phyloP scores from a whole-genome alignment of 163 green algal species.

The Scenedesmus sp. region DNA sequence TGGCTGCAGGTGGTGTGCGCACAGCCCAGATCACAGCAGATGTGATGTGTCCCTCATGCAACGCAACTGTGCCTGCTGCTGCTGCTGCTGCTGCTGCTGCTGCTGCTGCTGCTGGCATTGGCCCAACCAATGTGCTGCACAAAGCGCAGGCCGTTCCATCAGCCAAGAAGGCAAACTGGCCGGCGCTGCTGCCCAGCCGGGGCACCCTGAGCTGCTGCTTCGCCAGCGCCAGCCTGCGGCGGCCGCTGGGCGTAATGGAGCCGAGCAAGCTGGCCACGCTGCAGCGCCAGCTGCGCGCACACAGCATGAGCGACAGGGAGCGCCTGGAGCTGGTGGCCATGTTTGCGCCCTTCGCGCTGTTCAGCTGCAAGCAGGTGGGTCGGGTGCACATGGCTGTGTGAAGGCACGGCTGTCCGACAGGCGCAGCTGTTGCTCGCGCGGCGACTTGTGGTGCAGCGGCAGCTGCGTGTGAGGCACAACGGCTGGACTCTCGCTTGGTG shows the following conservation, averaged over 20 bases:
- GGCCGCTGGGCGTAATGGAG: constrained; percentile 28
- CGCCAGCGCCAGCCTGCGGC: not conserved
- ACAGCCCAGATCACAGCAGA: too few relatives aligned
- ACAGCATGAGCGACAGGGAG: constrained; percentile 72
- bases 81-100: too few relatives aligned
- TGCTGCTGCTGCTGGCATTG: too few relatives aligned
- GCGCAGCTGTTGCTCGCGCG: too few relatives aligned
- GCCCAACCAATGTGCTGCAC: not conserved
- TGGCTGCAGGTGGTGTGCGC: too few relatives aligned
- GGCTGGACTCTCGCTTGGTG: too few relatives aligned
- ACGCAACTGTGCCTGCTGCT: too few relatives aligned
- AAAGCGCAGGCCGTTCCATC: constrained; percentile 17
- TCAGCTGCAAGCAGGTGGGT: constrained; percentile 68
- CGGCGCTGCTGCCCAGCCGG: constrained; percentile 31
- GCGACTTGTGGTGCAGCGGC: too few relatives aligned
- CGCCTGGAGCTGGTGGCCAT: constrained; percentile 72
- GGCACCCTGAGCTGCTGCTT: constrained; percentile 33
- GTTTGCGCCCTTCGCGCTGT: constrained; percentile 73
- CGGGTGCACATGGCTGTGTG: not conserved
- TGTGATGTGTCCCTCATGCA: too few relatives aligned
- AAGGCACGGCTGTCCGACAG: not conserved
- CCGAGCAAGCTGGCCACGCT: constrained; percentile 67
- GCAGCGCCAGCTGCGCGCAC: constrained; percentile 61
- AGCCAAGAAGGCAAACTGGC: constrained; percentile 51
- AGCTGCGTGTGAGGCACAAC: too few relatives aligned